Evolutionary conservation across 2,329 filamentous ascomycete species (phyloP).

Genomic region (Aspergillus sp.): DNA sequence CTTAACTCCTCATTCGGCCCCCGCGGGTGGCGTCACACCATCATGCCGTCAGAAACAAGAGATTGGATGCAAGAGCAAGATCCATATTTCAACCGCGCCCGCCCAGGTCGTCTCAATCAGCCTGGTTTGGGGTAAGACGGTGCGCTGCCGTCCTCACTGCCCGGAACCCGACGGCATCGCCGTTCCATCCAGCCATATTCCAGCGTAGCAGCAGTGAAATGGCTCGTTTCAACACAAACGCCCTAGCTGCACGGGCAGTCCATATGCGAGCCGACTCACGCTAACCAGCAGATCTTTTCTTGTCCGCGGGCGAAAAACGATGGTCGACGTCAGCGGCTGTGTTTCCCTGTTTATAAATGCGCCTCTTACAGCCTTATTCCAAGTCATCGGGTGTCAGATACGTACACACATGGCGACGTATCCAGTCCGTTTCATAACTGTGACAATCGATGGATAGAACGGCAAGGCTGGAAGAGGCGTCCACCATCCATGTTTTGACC

Average conservation of each 20-base stretch:
- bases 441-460: too few species aligned
- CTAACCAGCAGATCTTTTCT: neutral
- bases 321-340: constrained; percentile 3
- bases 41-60: neutral
- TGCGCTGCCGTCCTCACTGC: neutral
- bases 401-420: neutral
- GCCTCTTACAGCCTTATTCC: neutral
- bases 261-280: neutral
- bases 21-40: neutral
- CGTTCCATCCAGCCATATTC: neutral
- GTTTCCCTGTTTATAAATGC: neutral
- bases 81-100: neutral
- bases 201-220: too few species aligned
- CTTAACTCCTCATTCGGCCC: neutral
- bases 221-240: neutral
- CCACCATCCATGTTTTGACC: too few species aligned
- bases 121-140: neutral
- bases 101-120: neutral
- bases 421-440: too few species aligned
- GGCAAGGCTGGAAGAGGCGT: too few species aligned
- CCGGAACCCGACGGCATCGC: neutral
- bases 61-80: neutral
- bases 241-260: neutral
- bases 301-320: neutral
- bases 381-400: neutral